Evolutionary conservation across 2,329 filamentous ascomycete genomes (phyloP).

Genomic region (Ceratocystiopsis minuta): DNA sequence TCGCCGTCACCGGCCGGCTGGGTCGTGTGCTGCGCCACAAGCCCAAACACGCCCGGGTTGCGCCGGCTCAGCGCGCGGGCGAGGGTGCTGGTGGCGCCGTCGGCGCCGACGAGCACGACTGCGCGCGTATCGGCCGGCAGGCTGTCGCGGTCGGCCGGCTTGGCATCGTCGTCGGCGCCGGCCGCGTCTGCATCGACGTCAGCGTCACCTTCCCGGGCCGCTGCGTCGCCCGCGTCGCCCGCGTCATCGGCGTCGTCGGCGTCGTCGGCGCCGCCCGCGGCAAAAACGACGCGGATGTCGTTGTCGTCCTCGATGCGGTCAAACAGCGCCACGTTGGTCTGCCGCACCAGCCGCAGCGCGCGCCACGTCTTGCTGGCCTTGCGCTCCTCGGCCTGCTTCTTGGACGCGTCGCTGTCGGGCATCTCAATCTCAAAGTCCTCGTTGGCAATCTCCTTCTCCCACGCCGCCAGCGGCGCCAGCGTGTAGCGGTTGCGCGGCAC

Average conservation of each 20-base stretch:
- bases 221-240: not conserved
- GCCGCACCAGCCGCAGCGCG: slow-evolving; percentile 62
- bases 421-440: slow-evolving; percentile 79
- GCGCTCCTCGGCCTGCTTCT: slow-evolving; percentile 39
- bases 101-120: slow-evolving; percentile 51
- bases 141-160: slow-evolving; percentile 9
- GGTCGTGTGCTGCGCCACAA: slow-evolving; percentile 36
- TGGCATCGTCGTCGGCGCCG: not conserved
- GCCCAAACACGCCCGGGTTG: slow-evolving; percentile 46
- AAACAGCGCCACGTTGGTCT: slow-evolving; percentile 55
- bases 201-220: not conserved
- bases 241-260: slow-evolving; percentile 42
- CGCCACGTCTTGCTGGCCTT: slow-evolving; percentile 87
- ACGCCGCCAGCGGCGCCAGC: slow-evolving; percentile 51
- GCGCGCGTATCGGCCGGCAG: slow-evolving; percentile 31
- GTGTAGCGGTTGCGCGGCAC: no score
- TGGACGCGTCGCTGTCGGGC: slow-evolving; percentile 45
- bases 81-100: slow-evolving; percentile 44
- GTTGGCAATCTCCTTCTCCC: slow-evolving; percentile 55
- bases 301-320: slow-evolving; percentile 77
- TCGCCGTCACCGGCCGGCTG: slow-evolving; percentile 24
- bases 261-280: slow-evolving; percentile 55
- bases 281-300: slow-evolving; percentile 42
- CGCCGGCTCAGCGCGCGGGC: slow-evolving; percentile 43
- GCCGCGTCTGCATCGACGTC: not conserved